Base-by-base conservation (phyloP, 2,329 filamentous ascomycete species). In the Pyrenophora teres region DNA sequence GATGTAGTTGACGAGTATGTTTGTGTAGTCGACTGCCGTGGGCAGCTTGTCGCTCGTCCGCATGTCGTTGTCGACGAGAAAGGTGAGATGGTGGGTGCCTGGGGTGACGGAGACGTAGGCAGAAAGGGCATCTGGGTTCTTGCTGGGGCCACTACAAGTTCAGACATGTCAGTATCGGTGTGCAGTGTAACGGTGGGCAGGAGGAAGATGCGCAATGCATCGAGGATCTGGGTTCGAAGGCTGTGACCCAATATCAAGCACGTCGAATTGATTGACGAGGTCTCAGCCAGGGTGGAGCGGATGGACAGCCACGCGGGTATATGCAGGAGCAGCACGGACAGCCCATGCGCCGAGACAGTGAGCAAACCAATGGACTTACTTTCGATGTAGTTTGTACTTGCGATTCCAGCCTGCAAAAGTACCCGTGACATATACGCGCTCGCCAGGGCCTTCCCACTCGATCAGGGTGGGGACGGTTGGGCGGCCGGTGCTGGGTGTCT, bases 361-460 rank as follows among this genome's bases (percentile, higher is more conserved):
- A 48, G 39, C 30, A 85, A 50, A 50, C 36, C 45, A 32, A 25
- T 21, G 8, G 2, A 60, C 88, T 84, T 83, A 96, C 92, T 90
- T 87, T 74, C 84, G 87, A 74, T 92, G 86, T 69, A 99, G 79
- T 63, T 89, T 85, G 72, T 92, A 95, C 77, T 97, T 97, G 72
- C 89, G 88, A 76, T 95, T 92, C 94, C 94, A 99, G 23, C 93
- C 90, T 65, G 96, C 95, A 70, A 97, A 97, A 16, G 94, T 97
- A 60, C 93, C 93, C 0, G 94, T 99, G 39, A 99, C 92, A 73
- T 96, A 99, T 59, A 97, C 86, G 75, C 92, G 95, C 51, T 96
- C 89, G 52, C 90, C 92, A 45, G 86, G 85, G 7, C 85, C 83
- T 60, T 83, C 83, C 94, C 94, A 99, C 75, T 95, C 89, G 52